phyloP scores from a whole-genome alignment of 768 basidiomycete species.

The Rhodotorula graminis region DNA sequence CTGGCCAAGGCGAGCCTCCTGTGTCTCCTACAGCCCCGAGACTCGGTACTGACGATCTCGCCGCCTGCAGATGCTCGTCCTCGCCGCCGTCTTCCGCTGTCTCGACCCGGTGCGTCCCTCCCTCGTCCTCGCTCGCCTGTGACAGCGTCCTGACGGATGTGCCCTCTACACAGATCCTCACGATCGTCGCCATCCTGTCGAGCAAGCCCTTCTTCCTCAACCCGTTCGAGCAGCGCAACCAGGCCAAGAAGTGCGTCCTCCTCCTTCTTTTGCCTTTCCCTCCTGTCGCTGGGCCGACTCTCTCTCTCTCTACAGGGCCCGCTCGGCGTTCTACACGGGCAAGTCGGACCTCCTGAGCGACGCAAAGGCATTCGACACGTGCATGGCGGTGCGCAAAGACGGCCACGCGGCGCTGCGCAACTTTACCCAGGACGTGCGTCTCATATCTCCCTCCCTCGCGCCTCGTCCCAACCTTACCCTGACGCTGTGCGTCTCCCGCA shows the following conservation, averaged over 20 bases:
- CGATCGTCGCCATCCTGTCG: conserved; percentile 74
- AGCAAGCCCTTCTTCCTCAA: conserved; percentile 79
- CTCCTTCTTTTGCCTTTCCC: background rate
- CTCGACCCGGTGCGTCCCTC: conserved; percentile 55
- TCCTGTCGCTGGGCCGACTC: background rate
- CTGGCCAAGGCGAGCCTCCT: conserved; percentile 64
- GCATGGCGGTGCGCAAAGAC: conserved; percentile 23
- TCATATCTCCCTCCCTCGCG: background rate
- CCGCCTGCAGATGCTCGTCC: conserved; percentile 69
- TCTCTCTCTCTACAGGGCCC: conserved; percentile 57
- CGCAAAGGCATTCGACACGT: conserved; percentile 67
- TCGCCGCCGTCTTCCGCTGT: conserved; percentile 77
- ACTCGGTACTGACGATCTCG: background rate
- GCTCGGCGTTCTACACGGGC: conserved; percentile 61
- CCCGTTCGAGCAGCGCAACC: conserved; percentile 77
- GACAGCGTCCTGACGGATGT: no score
- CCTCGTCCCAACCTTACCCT: background rate
- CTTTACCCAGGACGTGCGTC: conserved; percentile 66
- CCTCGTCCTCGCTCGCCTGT: background rate
- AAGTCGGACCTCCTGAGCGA: conserved; percentile 84
- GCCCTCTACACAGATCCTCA: conserved; percentile 53
- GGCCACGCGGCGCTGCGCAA: conserved; percentile 55
- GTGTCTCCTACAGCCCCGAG: background rate
- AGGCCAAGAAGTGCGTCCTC: conserved; percentile 60
- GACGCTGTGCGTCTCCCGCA: conserved; percentile 43